Base-by-base conservation (phyloP, 2,329 filamentous ascomycete genomes). In the Ophiostoma piceae region DNA sequence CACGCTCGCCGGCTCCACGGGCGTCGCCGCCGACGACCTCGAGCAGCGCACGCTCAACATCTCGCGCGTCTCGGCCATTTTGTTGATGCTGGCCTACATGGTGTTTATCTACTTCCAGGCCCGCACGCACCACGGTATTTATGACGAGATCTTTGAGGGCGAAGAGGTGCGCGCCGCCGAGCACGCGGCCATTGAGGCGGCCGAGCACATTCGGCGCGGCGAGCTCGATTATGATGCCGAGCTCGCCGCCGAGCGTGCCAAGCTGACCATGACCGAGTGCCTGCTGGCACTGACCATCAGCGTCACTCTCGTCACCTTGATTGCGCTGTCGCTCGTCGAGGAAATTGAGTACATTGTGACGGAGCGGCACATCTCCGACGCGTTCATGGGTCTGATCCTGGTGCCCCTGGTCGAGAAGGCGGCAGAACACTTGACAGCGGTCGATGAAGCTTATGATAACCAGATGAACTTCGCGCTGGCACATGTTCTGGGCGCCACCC, bases 381-480 rank as follows among this genome's bases (percentile, higher is more conserved):
- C 84, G 1, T 85, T 85, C 72, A 84, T 87, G 79, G 84, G 92
- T 75, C 82, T 96, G 51, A 94, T 95, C 73, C 83, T 96, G 0
- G 85, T 95, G 5, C 89, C 91, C 3, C 83, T 96, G 0, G 92
- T 95, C 6, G 92, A 96, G 77, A 96, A 96, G 79, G 89, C 90
- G 2, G 92, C 92, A 14, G 92, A 96, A 78, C 92, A 96, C 79
- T 81, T 96, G 66, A 94, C 91, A 1, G 91, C 92, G 60, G 83
- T 96, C 71, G 91, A 95, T 74, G 92, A 96, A 82, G 92, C 92
- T 32, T 73, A 88, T 84, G 90, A 92, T 75, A 87, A 91, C 77
- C 88, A 90, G 77, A 92, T 94, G 84, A 95, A 95, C 80, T 89
- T 94, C 78, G 92, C 92, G 0, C 84, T 95, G 35, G 90, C 91